Percentiles rank a stretch among this genome's conserved stretches.
phyloP scores from a whole-genome alignment of 2,329 filamentous ascomycete genomes.

The Chrysosporium keratinophilum region DNA sequence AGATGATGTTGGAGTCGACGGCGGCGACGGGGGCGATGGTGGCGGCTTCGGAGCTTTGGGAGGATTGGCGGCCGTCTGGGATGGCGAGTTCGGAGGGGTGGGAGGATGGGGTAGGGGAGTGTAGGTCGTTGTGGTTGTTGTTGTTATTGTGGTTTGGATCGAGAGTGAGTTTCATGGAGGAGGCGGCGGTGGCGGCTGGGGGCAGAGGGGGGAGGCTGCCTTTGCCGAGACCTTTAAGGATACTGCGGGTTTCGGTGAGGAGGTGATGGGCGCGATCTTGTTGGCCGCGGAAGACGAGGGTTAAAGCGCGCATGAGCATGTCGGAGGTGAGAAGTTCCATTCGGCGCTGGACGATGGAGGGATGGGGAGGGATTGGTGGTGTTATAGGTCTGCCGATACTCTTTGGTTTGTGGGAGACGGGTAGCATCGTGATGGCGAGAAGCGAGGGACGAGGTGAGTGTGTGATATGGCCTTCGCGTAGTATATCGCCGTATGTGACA shows the following conservation, averaged over 20 bases:
- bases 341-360: slow-evolving; percentile 84
- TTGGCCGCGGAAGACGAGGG: slow-evolving; percentile 79
- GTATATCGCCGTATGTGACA: slow-evolving; percentile 82
- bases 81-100: slow-evolving; percentile 25
- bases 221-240: slow-evolving; percentile 91
- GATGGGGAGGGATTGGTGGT: slow-evolving; percentile 87
- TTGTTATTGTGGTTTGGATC: slow-evolving; percentile 25
- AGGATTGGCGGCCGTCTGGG: slow-evolving; percentile 23
- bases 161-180: slow-evolving; percentile 26
- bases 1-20: slow-evolving; percentile 74
- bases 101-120: slow-evolving; percentile 30
- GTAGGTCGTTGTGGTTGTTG: slow-evolving; percentile 20
- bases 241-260: slow-evolving; percentile 83
- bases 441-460: slow-evolving; percentile 84
- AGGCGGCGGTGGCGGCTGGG: slow-evolving; percentile 27
- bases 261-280: slow-evolving; percentile 90
- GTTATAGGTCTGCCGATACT: slow-evolving; percentile 43
- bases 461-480: slow-evolving; percentile 74
- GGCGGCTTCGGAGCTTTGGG: slow-evolving; percentile 33
- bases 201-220: slow-evolving; percentile 85
- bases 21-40: slow-evolving; percentile 50
- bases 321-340: slow-evolving; percentile 98
- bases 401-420: slow-evolving; percentile 56
- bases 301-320: slow-evolving; percentile 88
- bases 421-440: slow-evolving; percentile 86